Evolutionary conservation across 1,139 yeast species (phyloP), one percentile per base, ranked within the genome.

Genomic region (Magnusiomyces sp.): DNA sequence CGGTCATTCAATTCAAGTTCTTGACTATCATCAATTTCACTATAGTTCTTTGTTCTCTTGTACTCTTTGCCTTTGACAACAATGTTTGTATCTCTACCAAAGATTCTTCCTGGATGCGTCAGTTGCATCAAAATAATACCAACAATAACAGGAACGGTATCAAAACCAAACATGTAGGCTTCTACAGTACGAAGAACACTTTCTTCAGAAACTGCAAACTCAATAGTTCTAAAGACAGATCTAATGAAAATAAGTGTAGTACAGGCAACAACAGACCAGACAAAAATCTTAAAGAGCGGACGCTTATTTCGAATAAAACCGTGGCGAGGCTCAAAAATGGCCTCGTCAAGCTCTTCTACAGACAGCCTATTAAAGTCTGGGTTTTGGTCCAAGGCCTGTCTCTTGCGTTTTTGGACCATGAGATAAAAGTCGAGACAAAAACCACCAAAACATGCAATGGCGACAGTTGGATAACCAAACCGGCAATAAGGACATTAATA

Each of bases 221-320:
- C 96, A 29, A 81, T 78, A 49, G 87, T 80, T 66, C 96, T 78
- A 66, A 86, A 89, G 40, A 83, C 71, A 64, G 92, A 85, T 65
- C 97, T 78, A 44, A 79, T 73, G 59, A 76, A 83, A 44, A 88
- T 73, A 7, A 77, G 74, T 5, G 80, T 32, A 2, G 83, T 49
- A 40, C 62, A 51, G 1, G 53, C n/a, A 5, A 43, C 41, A 9
- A 61, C 50, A n/a, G 61, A 55, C 1, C 5, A 38, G 10, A 49
- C 33, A 16, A 51, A 48, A 50, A 67, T 74, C 14, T 65, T 62
- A 56, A 81, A 76, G 43, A 71, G 65, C 7, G 46, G 46, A 53
- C 55, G 65, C 20, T 52, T 43, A 1, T 56, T 53, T 46, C 89
- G 71, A 41, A 81, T 64, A 9, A 62, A 56, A 0, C 59, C 62